Conservation (phyloP, 192 early-diverging fungal species). For the Linnemannia schmuckeri region DNA sequence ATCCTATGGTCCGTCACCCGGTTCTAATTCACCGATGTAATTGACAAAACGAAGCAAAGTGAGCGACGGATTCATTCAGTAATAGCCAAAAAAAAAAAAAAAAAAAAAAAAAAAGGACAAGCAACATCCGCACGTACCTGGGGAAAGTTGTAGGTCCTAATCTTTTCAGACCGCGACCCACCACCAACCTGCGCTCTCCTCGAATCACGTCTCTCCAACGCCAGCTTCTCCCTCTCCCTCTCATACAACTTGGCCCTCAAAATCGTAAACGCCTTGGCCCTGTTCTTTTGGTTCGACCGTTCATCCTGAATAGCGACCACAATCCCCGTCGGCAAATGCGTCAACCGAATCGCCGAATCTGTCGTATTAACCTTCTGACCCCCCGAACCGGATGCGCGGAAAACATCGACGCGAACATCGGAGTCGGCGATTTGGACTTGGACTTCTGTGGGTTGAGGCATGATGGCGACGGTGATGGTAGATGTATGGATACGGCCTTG, state of each 20-base stretch:
- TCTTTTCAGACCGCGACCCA: conserved; percentile 85
- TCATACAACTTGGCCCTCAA: conserved; percentile 85
- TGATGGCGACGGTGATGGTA: conserved; percentile 83
- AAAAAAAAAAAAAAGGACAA: no score
- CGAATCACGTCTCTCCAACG: conserved; percentile 67
- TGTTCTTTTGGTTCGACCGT: conserved; percentile 95
- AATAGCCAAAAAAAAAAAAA: neutral
- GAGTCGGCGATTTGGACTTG: conserved; percentile 75
- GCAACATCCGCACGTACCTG: conserved; percentile 59
- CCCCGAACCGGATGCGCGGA: conserved; percentile 84
- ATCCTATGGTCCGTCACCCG: conserved; percentile 88
- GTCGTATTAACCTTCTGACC: conserved; percentile 97
- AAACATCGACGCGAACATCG: conserved; percentile 80
- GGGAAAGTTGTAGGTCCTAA: conserved; percentile 86
- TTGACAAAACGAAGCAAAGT: neutral
- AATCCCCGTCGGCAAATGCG: conserved; percentile 93
- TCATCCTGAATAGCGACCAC: conserved; percentile 90
- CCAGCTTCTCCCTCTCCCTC: conserved; percentile 70
- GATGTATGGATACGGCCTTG: conserved; percentile 85
- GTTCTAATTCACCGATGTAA: conserved; percentile 53
- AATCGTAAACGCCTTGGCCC: conserved; percentile 87
- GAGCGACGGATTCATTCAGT: neutral
- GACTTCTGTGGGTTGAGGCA: conserved; percentile 79
- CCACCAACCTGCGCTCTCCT: conserved; percentile 75
- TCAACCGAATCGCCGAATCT: conserved; percentile 93